phyloP scores from a whole-genome alignment of 2,329 filamentous ascomycete species.

The Xylariaceae sp. region DNA sequence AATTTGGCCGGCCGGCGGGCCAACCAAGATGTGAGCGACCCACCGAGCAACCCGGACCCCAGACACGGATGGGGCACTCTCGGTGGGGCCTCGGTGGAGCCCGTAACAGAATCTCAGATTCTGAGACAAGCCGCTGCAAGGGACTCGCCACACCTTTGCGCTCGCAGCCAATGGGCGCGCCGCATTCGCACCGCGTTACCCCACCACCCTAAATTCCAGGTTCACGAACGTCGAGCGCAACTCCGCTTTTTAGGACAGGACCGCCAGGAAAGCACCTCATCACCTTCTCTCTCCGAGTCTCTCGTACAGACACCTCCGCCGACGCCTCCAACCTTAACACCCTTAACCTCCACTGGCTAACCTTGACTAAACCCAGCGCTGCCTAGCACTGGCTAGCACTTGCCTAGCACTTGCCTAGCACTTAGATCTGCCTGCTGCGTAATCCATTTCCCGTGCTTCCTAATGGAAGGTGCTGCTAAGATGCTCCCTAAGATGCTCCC shows the following conservation, averaged over 20 bases:
- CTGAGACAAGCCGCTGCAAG: slow-evolving; percentile 14
- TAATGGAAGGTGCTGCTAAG: not conserved
- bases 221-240: slow-evolving; percentile 42
- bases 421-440: not conserved
- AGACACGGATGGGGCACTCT: slow-evolving; percentile 20
- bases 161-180: slow-evolving; percentile 9
- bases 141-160: slow-evolving; percentile 13
- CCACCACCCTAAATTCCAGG: slow-evolving; percentile 36
- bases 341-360: too few species aligned
- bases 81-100: too few species aligned
- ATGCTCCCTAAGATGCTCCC: too few species aligned
- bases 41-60: slow-evolving; percentile 10
- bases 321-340: too few species aligned
- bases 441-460: slow-evolving; percentile 10
- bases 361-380: too few species aligned
- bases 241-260: slow-evolving; percentile 26
- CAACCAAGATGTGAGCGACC: slow-evolving; percentile 7
- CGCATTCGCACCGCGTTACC: not conserved
- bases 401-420: too few species aligned
- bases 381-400: too few species aligned
- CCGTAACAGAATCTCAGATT: slow-evolving; percentile 25
- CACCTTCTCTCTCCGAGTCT: too few species aligned
- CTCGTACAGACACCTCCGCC: too few species aligned
- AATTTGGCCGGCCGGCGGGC: slow-evolving; percentile 9
- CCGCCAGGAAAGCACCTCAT: too few species aligned